These are phyloP conservation scores for Leccinum proximum DNA, from an alignment of 1,284 basidiomycete species.

Conservation along the genomic window DNA sequence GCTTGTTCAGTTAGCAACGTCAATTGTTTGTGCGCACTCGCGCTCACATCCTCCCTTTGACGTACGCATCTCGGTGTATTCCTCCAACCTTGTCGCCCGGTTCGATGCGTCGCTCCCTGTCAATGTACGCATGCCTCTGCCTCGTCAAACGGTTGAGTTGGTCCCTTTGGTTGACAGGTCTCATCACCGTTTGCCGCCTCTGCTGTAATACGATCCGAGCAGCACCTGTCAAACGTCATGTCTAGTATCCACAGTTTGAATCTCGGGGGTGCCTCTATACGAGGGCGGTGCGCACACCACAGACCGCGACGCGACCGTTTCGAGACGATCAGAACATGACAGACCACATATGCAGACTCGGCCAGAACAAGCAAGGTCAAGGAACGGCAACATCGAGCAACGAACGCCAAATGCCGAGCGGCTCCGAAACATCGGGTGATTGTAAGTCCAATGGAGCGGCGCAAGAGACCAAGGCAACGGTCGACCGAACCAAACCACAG, in stretches of 20 bases:
- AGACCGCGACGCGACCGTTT: neutral
- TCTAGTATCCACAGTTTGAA: neutral
- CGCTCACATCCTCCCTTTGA: too few relatives aligned
- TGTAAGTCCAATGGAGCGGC: neutral
- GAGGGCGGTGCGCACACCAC: neutral
- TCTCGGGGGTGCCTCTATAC: neutral
- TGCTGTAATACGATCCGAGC: neutral
- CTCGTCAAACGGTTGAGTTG: too few relatives aligned
- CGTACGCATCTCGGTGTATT: too few relatives aligned
- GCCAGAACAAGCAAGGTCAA: constrained; percentile 1
- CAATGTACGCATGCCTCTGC: too few relatives aligned
- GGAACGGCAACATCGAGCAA: constrained; percentile 9
- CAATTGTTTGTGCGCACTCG: too few relatives aligned
- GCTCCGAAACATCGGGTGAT: constrained; percentile 1
- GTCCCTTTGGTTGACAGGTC: too few relatives aligned
- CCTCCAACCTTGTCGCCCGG: too few relatives aligned
- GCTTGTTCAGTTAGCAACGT: too few relatives aligned
- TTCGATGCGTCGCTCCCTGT: too few relatives aligned
- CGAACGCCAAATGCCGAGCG: neutral
- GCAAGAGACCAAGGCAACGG: neutral
- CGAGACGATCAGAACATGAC: constrained; percentile 9
- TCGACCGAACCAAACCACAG: constrained; percentile 2
- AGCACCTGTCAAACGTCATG: neutral
- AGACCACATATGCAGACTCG: neutral
- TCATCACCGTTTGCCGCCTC: too few relatives aligned